Conservation (phyloP, 306 rosid species). For the Prunus dulcis region DNA sequence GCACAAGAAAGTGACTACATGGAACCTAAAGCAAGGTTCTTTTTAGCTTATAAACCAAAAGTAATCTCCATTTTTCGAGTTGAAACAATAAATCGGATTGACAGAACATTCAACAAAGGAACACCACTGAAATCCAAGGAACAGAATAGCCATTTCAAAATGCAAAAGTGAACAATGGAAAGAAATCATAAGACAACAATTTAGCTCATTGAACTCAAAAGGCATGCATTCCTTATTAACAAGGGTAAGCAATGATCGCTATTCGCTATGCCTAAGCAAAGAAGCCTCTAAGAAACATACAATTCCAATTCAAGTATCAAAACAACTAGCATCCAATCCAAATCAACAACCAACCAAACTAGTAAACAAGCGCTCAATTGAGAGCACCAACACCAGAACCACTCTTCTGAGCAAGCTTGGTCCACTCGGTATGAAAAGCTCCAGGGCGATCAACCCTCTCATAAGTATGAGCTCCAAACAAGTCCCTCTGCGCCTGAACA, state of each 20-base stretch:
- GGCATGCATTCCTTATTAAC: slow-evolving; percentile 50
- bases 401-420: slow-evolving; percentile 69
- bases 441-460: slow-evolving; percentile 86
- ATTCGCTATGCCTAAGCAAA: slow-evolving; percentile 32
- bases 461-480: slow-evolving; percentile 94
- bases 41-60: not conserved
- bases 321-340: slow-evolving; percentile 13
- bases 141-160: not conserved
- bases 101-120: not conserved
- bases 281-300: slow-evolving; percentile 39
- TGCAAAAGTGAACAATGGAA: not conserved
- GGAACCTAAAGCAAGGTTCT: not conserved
- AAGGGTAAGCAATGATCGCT: slow-evolving; percentile 30
- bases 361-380: slow-evolving; percentile 39
- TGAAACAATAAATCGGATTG: not conserved
- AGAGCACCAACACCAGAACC: slow-evolving; percentile 56
- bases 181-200: not conserved
- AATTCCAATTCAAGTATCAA: slow-evolving; percentile 29
- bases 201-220: slow-evolving; percentile 24
- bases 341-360: slow-evolving; percentile 29
- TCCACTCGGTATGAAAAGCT: slow-evolving; percentile 87
- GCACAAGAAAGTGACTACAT: not conserved
- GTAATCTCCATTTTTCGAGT: not conserved
- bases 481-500: slow-evolving; percentile 94
- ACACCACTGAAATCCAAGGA: not conserved